Conservation (phyloP, 441 rosid genomes). For the Populus hybrid region DNA sequence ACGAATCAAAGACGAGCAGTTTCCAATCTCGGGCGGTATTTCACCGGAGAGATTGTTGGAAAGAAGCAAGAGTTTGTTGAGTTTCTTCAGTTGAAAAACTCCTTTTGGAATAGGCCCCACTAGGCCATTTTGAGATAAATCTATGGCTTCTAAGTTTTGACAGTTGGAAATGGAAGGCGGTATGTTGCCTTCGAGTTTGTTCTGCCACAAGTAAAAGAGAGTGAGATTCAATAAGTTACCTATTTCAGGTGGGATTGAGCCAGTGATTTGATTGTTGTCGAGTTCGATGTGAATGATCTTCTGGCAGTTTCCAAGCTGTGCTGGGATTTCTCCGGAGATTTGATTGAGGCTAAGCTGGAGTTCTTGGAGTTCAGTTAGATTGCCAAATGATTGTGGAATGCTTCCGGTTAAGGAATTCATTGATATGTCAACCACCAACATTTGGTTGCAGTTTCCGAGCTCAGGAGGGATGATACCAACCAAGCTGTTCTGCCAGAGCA, state of each 20-base stretch:
- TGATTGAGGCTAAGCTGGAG: constrained; percentile 85
- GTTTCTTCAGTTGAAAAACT: constrained; percentile 52
- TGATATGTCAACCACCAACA: constrained; percentile 62
- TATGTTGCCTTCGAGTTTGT: constrained; percentile 58
- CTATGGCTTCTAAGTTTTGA: constrained; percentile 51
- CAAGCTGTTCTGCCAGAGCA: constrained; percentile 73
- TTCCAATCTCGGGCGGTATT: constrained; percentile 54
- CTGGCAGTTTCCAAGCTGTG: constrained; percentile 58
- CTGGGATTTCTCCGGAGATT: constrained; percentile 74
- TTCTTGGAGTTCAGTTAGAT: constrained; percentile 66
- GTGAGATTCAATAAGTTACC: constrained; percentile 52
- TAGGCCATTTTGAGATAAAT: constrained; percentile 57
- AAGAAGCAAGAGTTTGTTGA: constrained; percentile 60
- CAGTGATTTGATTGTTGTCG: constrained; percentile 73
- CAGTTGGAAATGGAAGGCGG: constrained; percentile 57
- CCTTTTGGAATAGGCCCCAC: constrained; percentile 62
- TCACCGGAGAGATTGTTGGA: constrained; percentile 57
- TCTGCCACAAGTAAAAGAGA: constrained; percentile 62
- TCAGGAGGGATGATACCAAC: constrained; percentile 66
- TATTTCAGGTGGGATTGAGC: constrained; percentile 52
- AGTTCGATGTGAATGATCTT: constrained; percentile 64
- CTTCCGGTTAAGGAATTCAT: constrained; percentile 71
- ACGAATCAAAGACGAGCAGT: constrained; percentile 52
- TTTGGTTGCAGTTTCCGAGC: constrained; percentile 62
- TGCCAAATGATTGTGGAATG: constrained; percentile 68